Evolutionary conservation across 2,329 filamentous ascomycete genomes (phyloP).

Genomic region (Colletotrichum abscissum): DNA sequence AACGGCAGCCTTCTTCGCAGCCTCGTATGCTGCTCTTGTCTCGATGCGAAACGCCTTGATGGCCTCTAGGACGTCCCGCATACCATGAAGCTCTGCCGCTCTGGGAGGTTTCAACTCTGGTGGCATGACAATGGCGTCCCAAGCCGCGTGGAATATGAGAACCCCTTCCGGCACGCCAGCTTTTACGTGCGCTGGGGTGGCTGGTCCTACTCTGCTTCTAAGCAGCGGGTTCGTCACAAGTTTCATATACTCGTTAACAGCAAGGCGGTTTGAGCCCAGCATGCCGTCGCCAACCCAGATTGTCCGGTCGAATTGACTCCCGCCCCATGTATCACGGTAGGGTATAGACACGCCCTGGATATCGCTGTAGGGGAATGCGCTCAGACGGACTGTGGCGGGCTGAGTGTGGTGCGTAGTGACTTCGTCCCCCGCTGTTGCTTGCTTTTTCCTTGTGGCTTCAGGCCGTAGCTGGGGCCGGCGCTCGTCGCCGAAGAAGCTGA

Average conservation of each 20-base stretch:
- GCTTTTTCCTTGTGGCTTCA: constrained; percentile 13
- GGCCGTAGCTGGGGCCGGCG: constrained; percentile 2
- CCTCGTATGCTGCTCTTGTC: constrained; percentile 44
- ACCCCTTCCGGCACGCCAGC: constrained; percentile 60
- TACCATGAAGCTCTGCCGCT: constrained; percentile 45
- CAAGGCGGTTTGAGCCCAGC: constrained; percentile 43
- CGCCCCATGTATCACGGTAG: constrained; percentile 42
- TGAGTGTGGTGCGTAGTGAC: constrained; percentile 36
- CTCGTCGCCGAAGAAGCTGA: constrained; percentile 58
- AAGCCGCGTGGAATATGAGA: constrained; percentile 63
- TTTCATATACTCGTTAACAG: constrained; percentile 60
- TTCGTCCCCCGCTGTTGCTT: constrained; percentile 23
- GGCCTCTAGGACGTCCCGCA: constrained; percentile 56
- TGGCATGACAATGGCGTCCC: constrained; percentile 60
- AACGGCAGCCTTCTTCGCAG: constrained; percentile 35
- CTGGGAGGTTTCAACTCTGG: constrained; percentile 42
- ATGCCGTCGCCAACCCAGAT: constrained; percentile 61
- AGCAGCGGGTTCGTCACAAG: constrained; percentile 52
- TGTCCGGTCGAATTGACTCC: constrained; percentile 43
- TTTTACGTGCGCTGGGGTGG: constrained; percentile 59
- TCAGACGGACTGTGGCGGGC: constrained; percentile 13
- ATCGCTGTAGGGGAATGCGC: constrained; percentile 41
- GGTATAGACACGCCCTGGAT: constrained; percentile 43
- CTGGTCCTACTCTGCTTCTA: constrained; percentile 54
- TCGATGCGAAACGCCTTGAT: constrained; percentile 52